A percentile compares a stretch with the other conserved stretches of the same genome.
These are phyloP conservation scores for Priceomyces melissophilus DNA, from an alignment of 805 yeast genomes.

Conservation along the genomic window DNA sequence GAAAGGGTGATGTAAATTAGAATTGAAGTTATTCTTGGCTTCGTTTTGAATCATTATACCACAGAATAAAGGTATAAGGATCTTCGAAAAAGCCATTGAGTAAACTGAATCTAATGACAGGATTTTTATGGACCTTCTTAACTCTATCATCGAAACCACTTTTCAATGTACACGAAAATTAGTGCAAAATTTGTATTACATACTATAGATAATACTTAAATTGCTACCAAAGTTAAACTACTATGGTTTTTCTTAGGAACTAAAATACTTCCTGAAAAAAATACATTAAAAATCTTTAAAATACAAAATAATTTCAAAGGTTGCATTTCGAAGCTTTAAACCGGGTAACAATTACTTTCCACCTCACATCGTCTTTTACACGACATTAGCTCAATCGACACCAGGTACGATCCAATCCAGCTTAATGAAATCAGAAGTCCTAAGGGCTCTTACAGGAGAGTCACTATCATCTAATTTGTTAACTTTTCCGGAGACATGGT, in stretches of 20 bases:
- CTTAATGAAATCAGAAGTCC: slow-evolving; percentile 58
- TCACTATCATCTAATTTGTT: slow-evolving; percentile 23
- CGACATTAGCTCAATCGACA: neutral
- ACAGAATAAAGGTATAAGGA: slow-evolving; percentile 34
- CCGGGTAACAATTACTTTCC: neutral
- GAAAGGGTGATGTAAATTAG: slow-evolving; percentile 14
- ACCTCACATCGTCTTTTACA: neutral
- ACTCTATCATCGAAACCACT: too few relatives aligned
- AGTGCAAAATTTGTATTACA: too few relatives aligned
- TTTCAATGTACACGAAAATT: too few relatives aligned
- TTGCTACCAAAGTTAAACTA: too few relatives aligned
- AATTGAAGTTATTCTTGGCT: slow-evolving; percentile 34
- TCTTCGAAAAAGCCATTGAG: slow-evolving; percentile 46
- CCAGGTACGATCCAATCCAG: slow-evolving; percentile 1
- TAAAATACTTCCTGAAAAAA: neutral
- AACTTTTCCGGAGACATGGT: slow-evolving; percentile 40
- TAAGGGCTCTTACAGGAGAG: slow-evolving; percentile 56
- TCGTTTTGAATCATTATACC: slow-evolving; percentile 49
- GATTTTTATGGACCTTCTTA: too few relatives aligned
- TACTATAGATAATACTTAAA: too few relatives aligned
- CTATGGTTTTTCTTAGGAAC: neutral
- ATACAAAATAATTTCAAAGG: neutral
- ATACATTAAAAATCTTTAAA: neutral
- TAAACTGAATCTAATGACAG: too few relatives aligned
- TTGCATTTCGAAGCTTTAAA: neutral